These are phyloP conservation scores for Fraxinus anomala DNA, from an alignment of 257 asterid genomes.

Conservation along the genomic window DNA sequence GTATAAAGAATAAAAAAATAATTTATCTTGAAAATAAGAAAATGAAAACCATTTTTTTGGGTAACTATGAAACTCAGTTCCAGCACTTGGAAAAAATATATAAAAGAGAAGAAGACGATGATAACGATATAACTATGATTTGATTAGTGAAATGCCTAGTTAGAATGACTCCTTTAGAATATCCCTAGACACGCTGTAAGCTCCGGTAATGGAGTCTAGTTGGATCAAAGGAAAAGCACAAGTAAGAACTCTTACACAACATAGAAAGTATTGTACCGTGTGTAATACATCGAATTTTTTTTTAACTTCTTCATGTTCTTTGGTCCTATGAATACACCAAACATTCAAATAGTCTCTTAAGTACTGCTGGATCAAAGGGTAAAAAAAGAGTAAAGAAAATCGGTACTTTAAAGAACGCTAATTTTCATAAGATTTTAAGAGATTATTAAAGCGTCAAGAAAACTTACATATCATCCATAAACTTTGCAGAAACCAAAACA, in stretches of 20 bases:
- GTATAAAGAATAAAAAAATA: neutral
- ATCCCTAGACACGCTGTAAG: no score
- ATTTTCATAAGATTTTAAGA: no score
- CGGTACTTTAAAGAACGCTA: no score
- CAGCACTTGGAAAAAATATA: no score
- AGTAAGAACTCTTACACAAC: neutral
- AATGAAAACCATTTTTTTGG: neutral
- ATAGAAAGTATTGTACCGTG: neutral
- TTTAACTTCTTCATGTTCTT: no score
- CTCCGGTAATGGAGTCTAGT: no score
- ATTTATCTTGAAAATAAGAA: neutral
- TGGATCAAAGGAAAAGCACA: neutral
- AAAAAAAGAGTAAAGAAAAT: no score
- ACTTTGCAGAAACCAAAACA: conserved; percentile 67
- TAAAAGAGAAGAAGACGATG: neutral
- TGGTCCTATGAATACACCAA: no score
- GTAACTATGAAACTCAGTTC: neutral
- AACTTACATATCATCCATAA: conserved; percentile 82
- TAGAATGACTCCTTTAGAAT: neutral
- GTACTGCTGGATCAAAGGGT: neutral
- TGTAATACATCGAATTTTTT: neutral
- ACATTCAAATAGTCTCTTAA: neutral
- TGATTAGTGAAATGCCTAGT: neutral
- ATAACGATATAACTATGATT: neutral
- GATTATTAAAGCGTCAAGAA: neutral